Evolutionary conservation across 1,284 basidiomycete species (phyloP), one percentile per base, ranked within the genome.

Genomic region (Takashimella tepidaria): DNA sequence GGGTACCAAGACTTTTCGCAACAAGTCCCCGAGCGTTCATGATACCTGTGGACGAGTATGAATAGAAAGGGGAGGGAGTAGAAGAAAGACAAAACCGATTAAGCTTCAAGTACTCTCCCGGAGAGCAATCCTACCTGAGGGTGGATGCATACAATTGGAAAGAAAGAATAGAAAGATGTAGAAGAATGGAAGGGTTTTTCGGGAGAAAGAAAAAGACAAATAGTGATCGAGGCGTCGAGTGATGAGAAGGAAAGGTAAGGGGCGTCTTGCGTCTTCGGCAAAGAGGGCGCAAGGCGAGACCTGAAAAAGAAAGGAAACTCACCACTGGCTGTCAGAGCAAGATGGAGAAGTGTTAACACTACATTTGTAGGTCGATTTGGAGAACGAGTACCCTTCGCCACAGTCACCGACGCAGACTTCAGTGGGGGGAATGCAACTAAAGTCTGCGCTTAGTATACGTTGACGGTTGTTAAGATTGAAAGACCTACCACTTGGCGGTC

Each of bases 361-460:
- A 52, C 69, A 74, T 51, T 63, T 64, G 54, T 60, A 60, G 22
- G 49, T 45, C 31, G 60, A 52, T 20, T 53, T 47, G 57, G 64
- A 60, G 59, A 60, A 74, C n/a, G 49, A 56, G 59, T 62, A 71
- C 37, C 70, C 66, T 60, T 70, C 70, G 48, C 69, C 67, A 51
- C 72, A 73, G 55, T 72, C 68, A 53, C 66, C 66, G 19, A 55
- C 51, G 21, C 55, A 53, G 46, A 66, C 58, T 48, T 66, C 68
- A 25, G 51, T 54, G 24, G 45, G 46, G n/a, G 63, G 64, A 45
- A 65, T 60, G 50, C 67, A 69, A 48, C 64, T 64, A 40, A n/a
- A n/a, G 25, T 16, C 8, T 44, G 48, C 23, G 24, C 3, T n/a
- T 22, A 5, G 24, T 5, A 3, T n/a, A n/a, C 4, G 13, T 31